Conservation (phyloP, 2,329 filamentous ascomycete species). For the Rachicladosporium sp. region DNA sequence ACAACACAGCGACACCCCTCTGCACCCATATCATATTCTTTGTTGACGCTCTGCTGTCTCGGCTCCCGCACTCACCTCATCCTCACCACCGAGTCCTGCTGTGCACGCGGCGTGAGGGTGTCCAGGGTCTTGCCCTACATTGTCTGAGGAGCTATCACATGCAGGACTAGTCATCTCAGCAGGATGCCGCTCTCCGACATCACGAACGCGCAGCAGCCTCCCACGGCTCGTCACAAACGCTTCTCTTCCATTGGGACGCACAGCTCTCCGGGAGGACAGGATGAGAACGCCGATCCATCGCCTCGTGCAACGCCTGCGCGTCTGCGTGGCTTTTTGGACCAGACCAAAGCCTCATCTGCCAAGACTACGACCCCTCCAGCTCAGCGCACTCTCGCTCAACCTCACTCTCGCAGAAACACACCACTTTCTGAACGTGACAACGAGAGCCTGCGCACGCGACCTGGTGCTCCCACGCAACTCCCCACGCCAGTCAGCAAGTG, state of each 20-base stretch:
- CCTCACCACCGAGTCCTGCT: no score
- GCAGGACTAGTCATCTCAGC: background rate
- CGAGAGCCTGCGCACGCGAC: background rate
- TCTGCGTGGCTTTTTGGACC: conserved; percentile 12
- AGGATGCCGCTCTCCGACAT: conserved; percentile 16
- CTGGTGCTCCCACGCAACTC: background rate
- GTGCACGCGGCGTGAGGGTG: no score
- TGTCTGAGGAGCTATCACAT: no score
- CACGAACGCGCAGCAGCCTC: conserved; percentile 8
- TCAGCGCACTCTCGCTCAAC: background rate
- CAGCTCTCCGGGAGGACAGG: background rate
- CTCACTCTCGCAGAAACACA: conserved; percentile 2
- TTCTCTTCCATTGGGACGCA: conserved; percentile 3
- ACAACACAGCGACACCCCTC: no score
- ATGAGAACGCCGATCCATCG: conserved; percentile 9
- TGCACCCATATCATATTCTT: no score
- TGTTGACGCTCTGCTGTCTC: no score
- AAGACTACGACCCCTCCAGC: conserved; percentile 8
- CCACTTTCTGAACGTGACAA: conserved; percentile 7
- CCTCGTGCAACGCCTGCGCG: conserved; percentile 2
- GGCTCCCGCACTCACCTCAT: no score
- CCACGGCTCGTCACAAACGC: conserved; percentile 6
- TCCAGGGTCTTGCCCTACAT: no score
- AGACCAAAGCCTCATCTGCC: conserved; percentile 17
- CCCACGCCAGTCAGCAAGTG: conserved; percentile 2